phyloP scores from a whole-genome alignment of 306 rosid genomes.

The Quercus gilva region DNA sequence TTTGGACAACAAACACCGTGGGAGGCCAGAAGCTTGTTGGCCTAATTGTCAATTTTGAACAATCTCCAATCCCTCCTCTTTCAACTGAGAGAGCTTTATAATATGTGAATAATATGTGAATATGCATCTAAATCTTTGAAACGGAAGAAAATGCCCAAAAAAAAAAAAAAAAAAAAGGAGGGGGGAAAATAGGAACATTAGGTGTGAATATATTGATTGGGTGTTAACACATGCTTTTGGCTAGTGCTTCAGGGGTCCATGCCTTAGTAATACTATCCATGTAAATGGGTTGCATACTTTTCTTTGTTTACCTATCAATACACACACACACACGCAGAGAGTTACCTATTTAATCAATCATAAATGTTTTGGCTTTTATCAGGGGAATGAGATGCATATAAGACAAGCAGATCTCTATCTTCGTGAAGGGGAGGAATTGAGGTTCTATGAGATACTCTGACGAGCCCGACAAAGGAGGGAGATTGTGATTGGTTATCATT shows the following conservation, averaged over 20 bases:
- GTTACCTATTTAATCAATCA: slow-evolving; percentile 4
- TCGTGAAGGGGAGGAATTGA: slow-evolving; percentile 68
- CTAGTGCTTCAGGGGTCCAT: background rate
- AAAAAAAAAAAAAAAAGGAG: background rate
- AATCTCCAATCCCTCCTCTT: background rate
- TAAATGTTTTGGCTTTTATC: slow-evolving; percentile 6
- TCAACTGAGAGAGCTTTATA: background rate
- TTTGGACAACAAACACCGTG: background rate
- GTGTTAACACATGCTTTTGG: background rate
- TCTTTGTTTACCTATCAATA: background rate
- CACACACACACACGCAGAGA: background rate
- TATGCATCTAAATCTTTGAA: background rate
- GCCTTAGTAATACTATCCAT: background rate
- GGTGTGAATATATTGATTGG: background rate
- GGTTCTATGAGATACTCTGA: slow-evolving; percentile 70
- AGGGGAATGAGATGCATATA: slow-evolving; percentile 91
- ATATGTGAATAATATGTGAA: no score
- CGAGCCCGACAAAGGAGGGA: slow-evolving; percentile 79
- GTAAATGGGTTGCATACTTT: background rate
- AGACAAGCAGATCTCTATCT: slow-evolving; percentile 80
- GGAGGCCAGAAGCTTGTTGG: no score
- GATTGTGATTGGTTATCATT: slow-evolving; percentile 75
- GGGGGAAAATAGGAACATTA: no score
- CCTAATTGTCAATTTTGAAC: background rate
- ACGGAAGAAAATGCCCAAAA: background rate